Conservation (phyloP, 192 early-diverging fungal genomes). For the Coemansia sp. region DNA sequence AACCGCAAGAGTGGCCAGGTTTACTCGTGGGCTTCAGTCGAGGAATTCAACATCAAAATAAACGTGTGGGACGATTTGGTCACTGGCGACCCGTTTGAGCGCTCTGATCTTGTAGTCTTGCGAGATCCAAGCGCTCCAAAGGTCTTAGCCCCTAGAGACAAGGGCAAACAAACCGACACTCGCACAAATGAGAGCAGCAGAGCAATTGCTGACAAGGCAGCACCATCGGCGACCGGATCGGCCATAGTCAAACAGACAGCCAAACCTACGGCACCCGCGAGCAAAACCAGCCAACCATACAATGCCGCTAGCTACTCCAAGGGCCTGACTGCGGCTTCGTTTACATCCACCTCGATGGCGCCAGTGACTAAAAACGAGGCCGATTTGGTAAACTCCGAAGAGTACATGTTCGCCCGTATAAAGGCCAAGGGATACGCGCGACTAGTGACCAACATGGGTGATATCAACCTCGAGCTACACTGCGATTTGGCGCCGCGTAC, state of each 20-base stretch:
- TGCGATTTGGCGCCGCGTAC: conserved; percentile 73
- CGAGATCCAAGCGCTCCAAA: conserved; percentile 59
- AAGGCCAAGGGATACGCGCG: conserved; percentile 78
- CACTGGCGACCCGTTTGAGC: conserved; percentile 82
- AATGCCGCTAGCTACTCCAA: conserved; percentile 83
- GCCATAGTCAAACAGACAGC: neutral
- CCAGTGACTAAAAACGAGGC: conserved; percentile 71
- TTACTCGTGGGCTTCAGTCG: conserved; percentile 82
- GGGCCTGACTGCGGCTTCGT: conserved; percentile 72
- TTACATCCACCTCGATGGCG: conserved; percentile 85
- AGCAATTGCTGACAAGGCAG: conserved; percentile 8
- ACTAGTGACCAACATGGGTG: conserved; percentile 73
- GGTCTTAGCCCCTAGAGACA: conserved; percentile 16
- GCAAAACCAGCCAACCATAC: conserved; percentile 62
- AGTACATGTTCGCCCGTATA: conserved; percentile 86
- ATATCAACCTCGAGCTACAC: conserved; percentile 36
- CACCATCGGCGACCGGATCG: conserved; percentile 9
- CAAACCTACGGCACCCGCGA: conserved; percentile 14
- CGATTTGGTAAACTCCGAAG: conserved; percentile 75
- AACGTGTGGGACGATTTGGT: conserved; percentile 88
- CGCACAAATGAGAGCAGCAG: neutral
- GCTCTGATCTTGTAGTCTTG: conserved; percentile 87
- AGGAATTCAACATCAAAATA: conserved; percentile 81
- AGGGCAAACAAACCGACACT: neutral
- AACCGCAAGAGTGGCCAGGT: conserved; percentile 86